A percentile compares a stretch with the other conserved stretches of the same genome.
These are phyloP conservation scores for Cercospora sojina DNA, from an alignment of 2,329 filamentous ascomycete genomes.

Conservation along the genomic window DNA sequence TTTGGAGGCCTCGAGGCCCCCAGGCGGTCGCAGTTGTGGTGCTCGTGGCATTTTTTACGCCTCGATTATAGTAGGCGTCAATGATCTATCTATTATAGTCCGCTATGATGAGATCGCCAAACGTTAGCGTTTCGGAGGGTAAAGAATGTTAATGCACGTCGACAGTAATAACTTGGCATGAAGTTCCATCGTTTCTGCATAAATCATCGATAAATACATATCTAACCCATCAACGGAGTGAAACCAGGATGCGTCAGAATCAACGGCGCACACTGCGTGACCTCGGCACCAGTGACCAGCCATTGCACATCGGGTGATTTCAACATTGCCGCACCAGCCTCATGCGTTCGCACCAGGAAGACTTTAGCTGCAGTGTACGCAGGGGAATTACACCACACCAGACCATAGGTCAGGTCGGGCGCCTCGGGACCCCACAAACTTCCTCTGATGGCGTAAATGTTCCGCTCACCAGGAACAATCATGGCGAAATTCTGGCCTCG, in stretches of 20 bases:
- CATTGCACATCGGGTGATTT: neutral
- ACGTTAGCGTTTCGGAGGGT: no score
- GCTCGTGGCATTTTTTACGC: no score
- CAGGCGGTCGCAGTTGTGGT: no score
- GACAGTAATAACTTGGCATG: no score
- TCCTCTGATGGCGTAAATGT: neutral
- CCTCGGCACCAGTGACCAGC: neutral
- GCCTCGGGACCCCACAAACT: neutral
- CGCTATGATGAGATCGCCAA: no score
- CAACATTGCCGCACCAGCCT: neutral
- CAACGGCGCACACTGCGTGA: neutral
- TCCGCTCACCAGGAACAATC: neutral
- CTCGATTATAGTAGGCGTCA: no score
- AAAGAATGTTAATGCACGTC: no score
- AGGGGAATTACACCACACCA: neutral
- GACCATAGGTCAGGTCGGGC: neutral
- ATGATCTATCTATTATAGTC: no score
- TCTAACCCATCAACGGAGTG: neutral
- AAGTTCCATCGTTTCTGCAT: neutral
- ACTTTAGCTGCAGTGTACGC: neutral
- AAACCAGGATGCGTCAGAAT: conserved; percentile 16
- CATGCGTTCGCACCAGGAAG: neutral
- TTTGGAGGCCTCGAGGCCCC: no score
- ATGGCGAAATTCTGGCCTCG: neutral
- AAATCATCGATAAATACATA: neutral